Evolutionary conservation across 768 basidiomycete species (phyloP), one percentile per base, ranked within the genome.

Genomic region (Agaricus sinodeliciosus): DNA sequence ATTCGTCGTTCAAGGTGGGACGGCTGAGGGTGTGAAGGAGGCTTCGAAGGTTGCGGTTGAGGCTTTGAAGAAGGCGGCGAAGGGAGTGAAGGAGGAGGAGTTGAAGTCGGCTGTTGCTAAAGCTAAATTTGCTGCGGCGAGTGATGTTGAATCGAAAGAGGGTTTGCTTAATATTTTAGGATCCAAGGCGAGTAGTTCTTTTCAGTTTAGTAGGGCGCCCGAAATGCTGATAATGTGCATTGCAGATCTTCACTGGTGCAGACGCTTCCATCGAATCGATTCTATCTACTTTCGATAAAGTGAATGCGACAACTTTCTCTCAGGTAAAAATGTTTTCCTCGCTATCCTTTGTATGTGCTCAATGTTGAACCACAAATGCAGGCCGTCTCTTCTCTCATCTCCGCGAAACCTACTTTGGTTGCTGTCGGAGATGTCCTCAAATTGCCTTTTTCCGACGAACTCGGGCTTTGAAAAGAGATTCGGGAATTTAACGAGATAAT

Each of bases 91-190:
- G 50, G 72, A 72, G 37, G 88, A 94, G 57, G 86, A 84, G 40
- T 67, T 95, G 55, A 85, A 85, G 74, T 75, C 77, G 56, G 94
- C 95, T 13, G 70, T 92, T 35, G 84, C 89, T 9, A 92, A 91
- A 67, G 91, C 95, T 57, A 94, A 88, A 69, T 94, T 97, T 63
- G 70, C 78, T 46, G 80, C 86, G 59, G 94, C 94, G 2, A 74
- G 70, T 52, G 72, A 77, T 44, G 59, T 78, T 26, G 95, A 99
- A 57, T 75, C 73, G 51, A 73, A 90, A 52, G 82, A 84, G 8
- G 88, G 89, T 16, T 63, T 89, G 27, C 65, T 87, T 26, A 69
- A 73, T 26, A 66, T 77, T 31, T 64, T 91, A 51, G 87, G 85
- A 27, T 65, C 80, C 26, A 82, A 85, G 74, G 90, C 89, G 56